Evolutionary conservation across 768 basidiomycete genomes (phyloP).

Genomic region (Amanita molliuscula): DNA sequence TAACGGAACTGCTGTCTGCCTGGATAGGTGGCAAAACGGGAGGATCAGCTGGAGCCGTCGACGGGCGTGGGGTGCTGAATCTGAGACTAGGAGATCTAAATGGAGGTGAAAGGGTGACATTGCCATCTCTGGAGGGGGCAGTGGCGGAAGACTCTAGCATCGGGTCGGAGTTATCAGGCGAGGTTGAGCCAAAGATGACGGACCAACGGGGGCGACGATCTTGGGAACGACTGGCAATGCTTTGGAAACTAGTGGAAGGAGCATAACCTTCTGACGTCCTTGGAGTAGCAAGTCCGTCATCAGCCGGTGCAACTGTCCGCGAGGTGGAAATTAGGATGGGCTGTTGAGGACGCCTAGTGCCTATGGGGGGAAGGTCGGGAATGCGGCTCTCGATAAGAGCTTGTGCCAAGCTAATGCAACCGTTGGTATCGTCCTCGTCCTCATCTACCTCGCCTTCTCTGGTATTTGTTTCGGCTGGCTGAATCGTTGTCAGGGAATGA

Average conservation of each 20-base stretch:
- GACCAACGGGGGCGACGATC: constrained; percentile 65
- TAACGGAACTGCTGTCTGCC: background rate
- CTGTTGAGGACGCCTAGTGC: constrained; percentile 54
- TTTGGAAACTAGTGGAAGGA: constrained; percentile 16
- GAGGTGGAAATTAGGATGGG: constrained; percentile 53
- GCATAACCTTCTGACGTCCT: constrained; percentile 34
- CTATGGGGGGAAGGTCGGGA: constrained; percentile 63
- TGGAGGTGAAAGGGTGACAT: constrained; percentile 29
- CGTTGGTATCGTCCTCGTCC: constrained; percentile 51
- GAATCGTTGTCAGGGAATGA: constrained; percentile 44
- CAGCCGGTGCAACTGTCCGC: constrained; percentile 23
- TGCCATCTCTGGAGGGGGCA: constrained; percentile 15
- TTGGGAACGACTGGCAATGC: constrained; percentile 22
- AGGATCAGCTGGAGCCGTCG: constrained; percentile 16
- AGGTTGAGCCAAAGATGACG: constrained; percentile 33
- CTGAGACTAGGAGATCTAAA: constrained; percentile 27
- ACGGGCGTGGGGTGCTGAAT: constrained; percentile 16
- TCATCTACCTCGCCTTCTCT: constrained; percentile 38
- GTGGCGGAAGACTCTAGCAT: constrained; percentile 12
- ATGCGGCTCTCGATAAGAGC: constrained; percentile 71
- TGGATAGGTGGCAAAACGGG: constrained; percentile 13
- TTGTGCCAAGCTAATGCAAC: constrained; percentile 62
- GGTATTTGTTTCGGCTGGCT: constrained; percentile 5
- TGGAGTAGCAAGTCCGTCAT: constrained; percentile 37
- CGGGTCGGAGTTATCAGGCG: constrained; percentile 9